Conservation (phyloP, 2,329 filamentous ascomycete species). For the Pseudohalonectria lignicola region DNA sequence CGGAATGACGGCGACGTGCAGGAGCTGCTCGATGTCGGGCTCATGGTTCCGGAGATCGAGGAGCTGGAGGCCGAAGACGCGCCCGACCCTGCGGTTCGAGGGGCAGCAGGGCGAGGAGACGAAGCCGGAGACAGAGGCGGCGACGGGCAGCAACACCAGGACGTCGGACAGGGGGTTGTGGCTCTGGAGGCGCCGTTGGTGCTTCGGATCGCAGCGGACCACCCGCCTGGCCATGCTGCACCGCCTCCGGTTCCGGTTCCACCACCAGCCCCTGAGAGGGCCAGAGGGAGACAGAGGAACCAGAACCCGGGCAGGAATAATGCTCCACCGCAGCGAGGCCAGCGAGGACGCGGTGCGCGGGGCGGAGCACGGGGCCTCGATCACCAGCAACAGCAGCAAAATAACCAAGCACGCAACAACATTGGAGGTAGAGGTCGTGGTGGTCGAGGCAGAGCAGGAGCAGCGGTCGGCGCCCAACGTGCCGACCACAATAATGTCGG, state of each 20-base stretch:
- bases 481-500: not conserved
- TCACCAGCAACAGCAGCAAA: constrained; percentile 2
- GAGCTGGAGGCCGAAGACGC: constrained; percentile 21
- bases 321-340: not conserved
- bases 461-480: not conserved
- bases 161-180: constrained; percentile 19
- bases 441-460: not conserved
- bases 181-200: constrained; percentile 46
- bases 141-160: constrained; percentile 10
- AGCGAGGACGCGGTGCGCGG: not conserved
- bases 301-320: constrained; percentile 1
- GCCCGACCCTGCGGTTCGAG: too few relatives aligned
- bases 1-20: too few relatives aligned
- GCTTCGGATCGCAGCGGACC: constrained; percentile 34
- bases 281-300: not conserved
- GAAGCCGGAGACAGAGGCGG: constrained; percentile 3
- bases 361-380: not conserved
- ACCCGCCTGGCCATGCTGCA: not conserved
- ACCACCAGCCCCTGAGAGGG: not conserved
- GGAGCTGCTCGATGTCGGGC: not conserved
- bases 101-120: constrained; percentile 11
- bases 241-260: constrained; percentile 2
- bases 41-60: constrained; percentile 16
- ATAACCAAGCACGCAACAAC: constrained; percentile 1
- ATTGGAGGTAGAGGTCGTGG: constrained; percentile 2